Evolutionary conservation across 2,329 filamentous ascomycete species (phyloP), one percentile per base, ranked within the genome.

Genomic region (Epicoccum sorghinum): DNA sequence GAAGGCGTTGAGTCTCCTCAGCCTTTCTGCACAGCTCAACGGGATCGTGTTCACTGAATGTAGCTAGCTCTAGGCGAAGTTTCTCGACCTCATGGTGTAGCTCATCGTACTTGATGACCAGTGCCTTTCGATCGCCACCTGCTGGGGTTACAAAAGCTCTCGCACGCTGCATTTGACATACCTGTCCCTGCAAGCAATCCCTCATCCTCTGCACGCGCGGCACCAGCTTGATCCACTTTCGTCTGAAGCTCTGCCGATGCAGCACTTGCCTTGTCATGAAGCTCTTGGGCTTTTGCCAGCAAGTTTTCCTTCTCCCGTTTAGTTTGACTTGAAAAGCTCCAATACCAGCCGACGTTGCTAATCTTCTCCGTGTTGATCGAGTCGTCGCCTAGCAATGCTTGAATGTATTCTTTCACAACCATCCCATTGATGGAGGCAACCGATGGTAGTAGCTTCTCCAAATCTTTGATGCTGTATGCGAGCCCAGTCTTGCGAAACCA

Each of bases 331-430:
- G 74, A 78, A 68, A 89, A 89, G 59, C 80, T 82, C 87, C 87
- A 89, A 74, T 89, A 89, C 86, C 86, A 89, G 69, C 89, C 89
- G 25, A 85, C 86, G 59, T 80, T 86, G 38, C 86, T 87, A 63
- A 89, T 89, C 71, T 89, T 89, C 75, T 89, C 86, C 25, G 87
- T 82, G 14, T 81, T 80, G 57, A 89, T 82, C 62, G 82, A 80
- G 63, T 78, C 79, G 52, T 89, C 87, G 64, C 88, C 85, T 7
- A 78, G 76, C 18, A 89, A 79, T 4, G 80, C 77, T 68, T 87
- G 85, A 14, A 89, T 75, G 66, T 86, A 87, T 64, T 89, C 87
- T 71, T 87, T 88, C 40, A 87, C 84, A 67, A 86, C 84, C 80
- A 89, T 87, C 59, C 80, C 78, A 62, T 84, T 86, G 75, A 89